Percentiles rank a stretch among this genome's conserved stretches.
phyloP scores from a whole-genome alignment of 371 early-diverging fungal genomes.

The Rhizopus sp. region DNA sequence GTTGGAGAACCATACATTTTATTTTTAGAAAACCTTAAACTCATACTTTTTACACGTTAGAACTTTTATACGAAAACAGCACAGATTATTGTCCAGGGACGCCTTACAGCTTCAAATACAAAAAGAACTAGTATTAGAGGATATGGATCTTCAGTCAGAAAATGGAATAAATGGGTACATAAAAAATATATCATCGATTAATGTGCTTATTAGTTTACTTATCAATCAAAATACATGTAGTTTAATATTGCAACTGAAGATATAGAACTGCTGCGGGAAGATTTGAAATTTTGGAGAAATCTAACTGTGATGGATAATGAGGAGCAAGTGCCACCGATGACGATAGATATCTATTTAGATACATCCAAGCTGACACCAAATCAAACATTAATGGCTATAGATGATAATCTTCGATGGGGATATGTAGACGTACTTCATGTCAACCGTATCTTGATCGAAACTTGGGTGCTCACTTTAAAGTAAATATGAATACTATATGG shows the following conservation, averaged over 20 bases:
- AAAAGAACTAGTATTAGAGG: slow-evolving; percentile 19
- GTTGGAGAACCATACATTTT: slow-evolving; percentile 10
- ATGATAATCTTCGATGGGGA: slow-evolving; percentile 30
- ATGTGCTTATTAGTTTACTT: background rate
- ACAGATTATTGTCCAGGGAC: slow-evolving; percentile 60
- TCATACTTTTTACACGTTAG: slow-evolving; percentile 16
- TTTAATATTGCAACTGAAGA: slow-evolving; percentile 85
- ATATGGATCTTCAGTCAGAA: slow-evolving; percentile 16
- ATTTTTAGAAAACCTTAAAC: background rate
- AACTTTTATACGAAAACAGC: slow-evolving; percentile 68
- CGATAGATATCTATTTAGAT: slow-evolving; percentile 78
- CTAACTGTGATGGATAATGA: slow-evolving; percentile 29
- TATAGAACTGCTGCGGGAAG: slow-evolving; percentile 67
- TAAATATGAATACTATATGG: slow-evolving; percentile 29
- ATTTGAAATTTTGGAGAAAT: slow-evolving; percentile 74
- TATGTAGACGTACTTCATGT: slow-evolving; percentile 18
- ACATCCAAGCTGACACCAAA: slow-evolving; percentile 44
- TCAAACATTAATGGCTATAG: slow-evolving; percentile 21
- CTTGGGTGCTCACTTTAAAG: slow-evolving; percentile 79
- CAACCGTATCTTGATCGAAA: slow-evolving; percentile 68
- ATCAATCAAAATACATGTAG: slow-evolving; percentile 35
- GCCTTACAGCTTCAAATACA: slow-evolving; percentile 68
- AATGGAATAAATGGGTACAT: slow-evolving; percentile 30
- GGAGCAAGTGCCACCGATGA: slow-evolving; percentile 61
- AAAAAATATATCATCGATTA: background rate